Conservation (phyloP, 2,329 filamentous ascomycete species). For the Metarhizium album region DNA sequence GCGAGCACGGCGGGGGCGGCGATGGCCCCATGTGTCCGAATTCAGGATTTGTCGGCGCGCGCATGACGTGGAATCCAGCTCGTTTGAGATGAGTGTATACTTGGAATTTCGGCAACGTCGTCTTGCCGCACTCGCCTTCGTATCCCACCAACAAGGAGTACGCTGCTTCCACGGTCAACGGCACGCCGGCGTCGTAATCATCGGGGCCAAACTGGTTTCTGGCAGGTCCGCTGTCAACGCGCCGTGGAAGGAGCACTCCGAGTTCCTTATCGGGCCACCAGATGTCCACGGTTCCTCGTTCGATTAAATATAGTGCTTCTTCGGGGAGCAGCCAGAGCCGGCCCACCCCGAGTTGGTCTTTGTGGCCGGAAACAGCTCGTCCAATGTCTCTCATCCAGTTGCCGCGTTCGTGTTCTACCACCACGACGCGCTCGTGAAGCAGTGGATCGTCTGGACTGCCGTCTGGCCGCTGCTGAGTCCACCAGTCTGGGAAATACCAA, state of each 20-base stretch:
- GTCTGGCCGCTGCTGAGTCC: conserved; percentile 19
- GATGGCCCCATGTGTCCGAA: not conserved
- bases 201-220: conserved; percentile 17
- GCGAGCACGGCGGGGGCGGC: conserved; percentile 9
- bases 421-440: conserved; percentile 44
- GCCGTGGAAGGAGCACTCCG: conserved; percentile 33
- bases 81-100: conserved; percentile 82
- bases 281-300: conserved; percentile 77
- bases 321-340: conserved; percentile 81
- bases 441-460: conserved; percentile 14
- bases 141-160: conserved; percentile 75
- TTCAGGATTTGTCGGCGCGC: conserved; percentile 43
- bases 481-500: conserved; percentile 60
- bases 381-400: conserved; percentile 70
- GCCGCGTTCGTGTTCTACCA: conserved; percentile 61
- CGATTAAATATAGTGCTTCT: conserved; percentile 80
- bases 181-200: conserved; percentile 55
- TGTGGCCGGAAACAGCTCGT: conserved; percentile 44
- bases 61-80: conserved; percentile 68
- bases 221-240: conserved; percentile 13
- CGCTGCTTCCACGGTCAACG: conserved; percentile 82
- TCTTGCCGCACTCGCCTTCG: conserved; percentile 49
- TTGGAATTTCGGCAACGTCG: conserved; percentile 68
- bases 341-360: conserved; percentile 44
- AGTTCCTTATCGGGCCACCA: conserved; percentile 61